Percentiles rank a stretch among this genome's conserved stretches.
Evolutionary conservation across 2,329 filamentous ascomycete species (phyloP).

Genomic region (Arthrobotrys iridis): DNA sequence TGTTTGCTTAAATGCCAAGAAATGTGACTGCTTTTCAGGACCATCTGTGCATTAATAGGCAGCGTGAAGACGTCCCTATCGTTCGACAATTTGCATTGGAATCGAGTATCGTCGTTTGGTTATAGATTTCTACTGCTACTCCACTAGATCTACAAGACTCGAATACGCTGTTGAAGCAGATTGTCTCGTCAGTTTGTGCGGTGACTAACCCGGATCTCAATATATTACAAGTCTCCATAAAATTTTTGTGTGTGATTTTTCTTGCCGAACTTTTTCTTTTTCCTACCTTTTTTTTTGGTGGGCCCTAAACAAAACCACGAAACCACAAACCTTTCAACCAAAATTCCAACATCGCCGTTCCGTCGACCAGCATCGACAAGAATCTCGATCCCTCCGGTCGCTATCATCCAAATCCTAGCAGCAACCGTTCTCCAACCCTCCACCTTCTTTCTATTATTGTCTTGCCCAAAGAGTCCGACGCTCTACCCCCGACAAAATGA

Average conservation of each 20-base stretch:
- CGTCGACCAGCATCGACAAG: neutral
- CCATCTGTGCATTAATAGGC: neutral
- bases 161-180: too few species aligned
- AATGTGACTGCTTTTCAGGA: conserved; percentile 16
- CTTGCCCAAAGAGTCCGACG: neutral
- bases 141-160: too few species aligned
- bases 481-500: conserved; percentile 19
- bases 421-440: neutral
- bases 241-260: conserved; percentile 27
- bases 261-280: conserved; percentile 16
- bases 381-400: neutral
- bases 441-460: conserved; percentile 10
- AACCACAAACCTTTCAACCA: conserved; percentile 19
- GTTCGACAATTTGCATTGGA: too few species aligned
- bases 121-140: too few species aligned
- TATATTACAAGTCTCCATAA: too few species aligned
- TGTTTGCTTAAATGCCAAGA: conserved; percentile 1
- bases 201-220: too few species aligned
- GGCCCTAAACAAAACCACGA: conserved; percentile 24
- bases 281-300: neutral
- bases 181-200: too few species aligned
- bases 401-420: neutral
- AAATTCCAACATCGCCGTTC: conserved; percentile 32
- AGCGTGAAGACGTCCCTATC: neutral
- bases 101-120: too few species aligned